phyloP scores from a whole-genome alignment of 139 green algal species.

The Chlorella sp. region DNA sequence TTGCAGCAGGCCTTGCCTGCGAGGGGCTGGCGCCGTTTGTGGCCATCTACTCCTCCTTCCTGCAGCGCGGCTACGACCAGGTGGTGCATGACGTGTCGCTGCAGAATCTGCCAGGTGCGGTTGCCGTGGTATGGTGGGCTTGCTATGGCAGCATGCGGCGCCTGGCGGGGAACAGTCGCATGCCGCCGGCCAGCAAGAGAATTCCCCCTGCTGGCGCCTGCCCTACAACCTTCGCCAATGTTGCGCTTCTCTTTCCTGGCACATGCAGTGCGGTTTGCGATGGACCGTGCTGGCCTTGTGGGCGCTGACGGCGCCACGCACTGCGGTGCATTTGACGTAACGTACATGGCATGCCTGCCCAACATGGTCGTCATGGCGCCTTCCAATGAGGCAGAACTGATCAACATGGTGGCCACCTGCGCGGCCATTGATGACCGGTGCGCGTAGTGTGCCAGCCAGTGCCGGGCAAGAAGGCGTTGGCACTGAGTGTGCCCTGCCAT shows the following conservation, averaged over 20 bases:
- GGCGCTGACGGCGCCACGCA: constrained; percentile 98
- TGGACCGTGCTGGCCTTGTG: constrained; percentile 98
- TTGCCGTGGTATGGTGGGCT: background rate
- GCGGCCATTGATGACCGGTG: constrained; percentile 89
- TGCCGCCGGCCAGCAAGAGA: too few relatives aligned
- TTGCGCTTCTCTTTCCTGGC: background rate
- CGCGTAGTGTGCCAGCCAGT: background rate
- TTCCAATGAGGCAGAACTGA: constrained; percentile 94
- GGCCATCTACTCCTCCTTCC: constrained; percentile 98
- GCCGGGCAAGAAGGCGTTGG: background rate
- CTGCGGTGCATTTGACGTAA: constrained; percentile 92
- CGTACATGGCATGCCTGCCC: constrained; percentile 96
- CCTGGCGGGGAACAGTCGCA: too few relatives aligned
- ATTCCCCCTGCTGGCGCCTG: background rate
- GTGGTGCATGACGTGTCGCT: constrained; percentile 97
- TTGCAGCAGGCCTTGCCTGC: constrained; percentile 93
- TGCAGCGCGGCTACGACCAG: constrained; percentile 98
- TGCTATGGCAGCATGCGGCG: too few relatives aligned
- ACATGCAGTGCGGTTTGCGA: constrained; percentile 93
- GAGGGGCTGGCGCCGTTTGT: constrained; percentile 95
- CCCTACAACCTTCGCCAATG: background rate
- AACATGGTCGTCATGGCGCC: constrained; percentile 98
- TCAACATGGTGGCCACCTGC: constrained; percentile 94
- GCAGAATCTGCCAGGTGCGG: constrained; percentile 92
- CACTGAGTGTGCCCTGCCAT: background rate